Percentiles rank a stretch among this genome's conserved stretches.
Evolutionary conservation across 2,329 filamentous ascomycete genomes (phyloP).

Genomic region (Aureobasidium sp.): DNA sequence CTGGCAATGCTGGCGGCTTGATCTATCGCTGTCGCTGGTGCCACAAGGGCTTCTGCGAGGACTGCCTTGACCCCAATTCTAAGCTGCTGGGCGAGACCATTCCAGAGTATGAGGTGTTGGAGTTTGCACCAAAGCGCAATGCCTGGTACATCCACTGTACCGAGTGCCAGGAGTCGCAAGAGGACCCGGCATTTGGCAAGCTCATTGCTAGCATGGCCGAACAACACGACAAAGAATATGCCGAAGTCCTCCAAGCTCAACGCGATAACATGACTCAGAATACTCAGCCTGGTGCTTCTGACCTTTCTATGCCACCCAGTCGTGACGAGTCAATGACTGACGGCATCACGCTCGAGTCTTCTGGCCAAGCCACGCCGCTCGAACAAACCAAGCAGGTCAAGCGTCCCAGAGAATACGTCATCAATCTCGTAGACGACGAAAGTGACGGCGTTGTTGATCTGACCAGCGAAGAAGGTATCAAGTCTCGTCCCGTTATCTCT

Average conservation of each 20-base stretch:
- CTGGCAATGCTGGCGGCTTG: slow-evolving; percentile 42
- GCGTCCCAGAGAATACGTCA: not conserved
- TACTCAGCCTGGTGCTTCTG: not conserved
- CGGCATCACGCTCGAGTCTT: slow-evolving; percentile 5
- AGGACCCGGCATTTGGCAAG: slow-evolving; percentile 19
- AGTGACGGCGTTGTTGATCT: not conserved
- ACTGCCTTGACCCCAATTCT: slow-evolving; percentile 47
- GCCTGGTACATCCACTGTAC: slow-evolving; percentile 50
- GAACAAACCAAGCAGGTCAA: not conserved
- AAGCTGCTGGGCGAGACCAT: slow-evolving; percentile 47
- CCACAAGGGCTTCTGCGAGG: slow-evolving; percentile 50
- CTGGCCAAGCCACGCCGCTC: slow-evolving; percentile 3
- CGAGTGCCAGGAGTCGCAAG: slow-evolving; percentile 36
- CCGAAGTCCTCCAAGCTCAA: not conserved
- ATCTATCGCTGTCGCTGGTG: slow-evolving; percentile 52
- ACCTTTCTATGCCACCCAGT: not conserved
- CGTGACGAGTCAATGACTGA: slow-evolving; percentile 9
- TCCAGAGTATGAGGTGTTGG: slow-evolving; percentile 47
- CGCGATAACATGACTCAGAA: not conserved
- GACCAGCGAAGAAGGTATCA: not conserved
- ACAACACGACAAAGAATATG: not conserved
- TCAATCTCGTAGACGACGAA: not conserved
- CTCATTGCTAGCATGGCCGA: not conserved
- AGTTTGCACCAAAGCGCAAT: slow-evolving; percentile 35
- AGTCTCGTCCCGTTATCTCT: not conserved